phyloP scores from a whole-genome alignment of 2,329 filamentous ascomycete species.

The Pseudogymnoascus sp. region DNA sequence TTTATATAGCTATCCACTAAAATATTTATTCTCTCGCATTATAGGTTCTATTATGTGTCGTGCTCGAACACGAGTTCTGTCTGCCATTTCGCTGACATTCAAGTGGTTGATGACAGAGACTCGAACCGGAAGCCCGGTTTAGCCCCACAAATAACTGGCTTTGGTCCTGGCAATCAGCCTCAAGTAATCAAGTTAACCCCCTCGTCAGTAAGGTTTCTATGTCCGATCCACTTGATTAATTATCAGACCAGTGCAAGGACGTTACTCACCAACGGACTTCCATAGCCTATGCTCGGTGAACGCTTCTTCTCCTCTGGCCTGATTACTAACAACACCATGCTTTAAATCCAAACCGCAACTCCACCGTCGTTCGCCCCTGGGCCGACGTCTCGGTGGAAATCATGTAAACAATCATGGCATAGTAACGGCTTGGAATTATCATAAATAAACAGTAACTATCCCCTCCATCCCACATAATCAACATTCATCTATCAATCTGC shows the following conservation, averaged over 20 bases:
- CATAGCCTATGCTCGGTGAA: background rate
- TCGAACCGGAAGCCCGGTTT: background rate
- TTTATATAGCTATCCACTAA: background rate
- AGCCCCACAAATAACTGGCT: too few relatives aligned
- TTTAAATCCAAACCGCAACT: background rate
- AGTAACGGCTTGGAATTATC: background rate
- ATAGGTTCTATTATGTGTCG: background rate
- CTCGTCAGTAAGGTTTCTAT: background rate
- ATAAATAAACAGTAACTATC: background rate
- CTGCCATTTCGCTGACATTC: background rate
- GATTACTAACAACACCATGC: background rate
- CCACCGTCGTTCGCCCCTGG: background rate
- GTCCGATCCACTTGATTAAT: background rate
- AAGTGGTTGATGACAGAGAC: background rate
- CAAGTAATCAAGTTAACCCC: background rate
- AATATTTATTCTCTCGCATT: background rate
- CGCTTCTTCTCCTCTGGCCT: background rate
- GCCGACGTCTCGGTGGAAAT: background rate
- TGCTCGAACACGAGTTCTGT: background rate
- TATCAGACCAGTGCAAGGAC: too few relatives aligned
- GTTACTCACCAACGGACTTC: background rate
- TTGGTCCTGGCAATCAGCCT: too few relatives aligned
- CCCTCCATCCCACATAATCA: background rate
- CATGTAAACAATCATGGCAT: background rate
- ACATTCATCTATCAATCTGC: background rate